These are phyloP conservation scores for Candida mesenterica DNA, from an alignment of 1,139 yeast species.

Conservation along the genomic window DNA sequence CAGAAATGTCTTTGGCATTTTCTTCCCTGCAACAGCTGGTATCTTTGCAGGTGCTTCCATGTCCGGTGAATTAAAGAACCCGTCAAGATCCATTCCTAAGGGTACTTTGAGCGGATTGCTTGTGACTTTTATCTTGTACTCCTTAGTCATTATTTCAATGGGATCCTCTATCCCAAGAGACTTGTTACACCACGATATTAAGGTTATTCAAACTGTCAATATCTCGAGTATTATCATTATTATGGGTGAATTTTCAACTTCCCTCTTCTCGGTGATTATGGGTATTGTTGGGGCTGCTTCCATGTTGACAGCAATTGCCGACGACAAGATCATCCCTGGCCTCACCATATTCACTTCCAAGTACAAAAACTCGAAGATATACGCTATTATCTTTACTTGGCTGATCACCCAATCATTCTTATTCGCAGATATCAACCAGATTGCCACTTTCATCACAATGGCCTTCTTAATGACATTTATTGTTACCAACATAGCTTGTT, in stretches of 20 bases:
- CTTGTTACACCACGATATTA: constrained; percentile 71
- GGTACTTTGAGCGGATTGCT: constrained; percentile 85
- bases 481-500: constrained; percentile 91
- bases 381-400: constrained; percentile 68
- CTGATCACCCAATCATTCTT: constrained; percentile 76
- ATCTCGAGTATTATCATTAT: constrained; percentile 67
- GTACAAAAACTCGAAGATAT: constrained; percentile 42
- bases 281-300: constrained; percentile 95
- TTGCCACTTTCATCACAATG: constrained; percentile 95
- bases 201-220: constrained; percentile 79
- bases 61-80: constrained; percentile 91
- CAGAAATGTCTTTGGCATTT: constrained; percentile 84
- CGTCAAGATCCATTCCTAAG: constrained; percentile 83
- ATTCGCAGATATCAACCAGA: constrained; percentile 86
- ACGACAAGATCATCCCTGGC: constrained; percentile 83
- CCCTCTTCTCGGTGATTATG: constrained; percentile 87
- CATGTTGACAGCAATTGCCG: constrained; percentile 84
- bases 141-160: constrained; percentile 73
- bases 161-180: constrained; percentile 80
- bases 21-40: constrained; percentile 98
- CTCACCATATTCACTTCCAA: constrained; percentile 53
- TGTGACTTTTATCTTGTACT: constrained; percentile 71
- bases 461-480: constrained; percentile 94
- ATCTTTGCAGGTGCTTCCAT: constrained; percentile 98
- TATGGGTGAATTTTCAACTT: constrained; percentile 87